phyloP scores from a whole-genome alignment of 768 basidiomycete genomes.

The Podaxis pistillaris region DNA sequence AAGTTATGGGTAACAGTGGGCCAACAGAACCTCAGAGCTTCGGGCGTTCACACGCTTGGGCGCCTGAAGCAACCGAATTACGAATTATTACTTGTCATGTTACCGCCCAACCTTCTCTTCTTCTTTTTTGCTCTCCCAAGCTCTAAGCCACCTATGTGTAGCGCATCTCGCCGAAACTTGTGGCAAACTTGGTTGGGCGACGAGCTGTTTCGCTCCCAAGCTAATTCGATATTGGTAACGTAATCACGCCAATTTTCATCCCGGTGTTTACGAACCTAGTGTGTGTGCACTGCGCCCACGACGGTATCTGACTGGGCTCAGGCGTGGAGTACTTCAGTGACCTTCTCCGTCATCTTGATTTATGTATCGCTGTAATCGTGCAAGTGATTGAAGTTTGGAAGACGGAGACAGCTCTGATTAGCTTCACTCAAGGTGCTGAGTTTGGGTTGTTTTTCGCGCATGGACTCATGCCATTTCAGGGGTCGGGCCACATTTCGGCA shows the following conservation, averaged over 20 bases:
- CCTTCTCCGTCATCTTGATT: not conserved
- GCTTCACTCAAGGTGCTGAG: not conserved
- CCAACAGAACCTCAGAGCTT: too few species aligned
- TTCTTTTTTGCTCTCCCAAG: too few species aligned
- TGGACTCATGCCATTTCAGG: not conserved
- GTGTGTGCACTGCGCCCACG: not conserved
- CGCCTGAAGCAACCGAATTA: too few species aligned
- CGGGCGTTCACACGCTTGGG: too few species aligned
- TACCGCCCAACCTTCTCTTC: too few species aligned
- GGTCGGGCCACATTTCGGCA: not conserved
- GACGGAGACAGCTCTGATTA: not conserved
- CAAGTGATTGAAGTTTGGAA: not conserved
- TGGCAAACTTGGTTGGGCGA: not conserved
- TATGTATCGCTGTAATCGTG: not conserved
- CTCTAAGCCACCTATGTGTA: too few species aligned
- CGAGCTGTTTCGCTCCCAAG: not conserved
- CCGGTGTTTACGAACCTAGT: not conserved
- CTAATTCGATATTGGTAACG: slow-evolving; percentile 7
- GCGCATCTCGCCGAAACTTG: too few species aligned
- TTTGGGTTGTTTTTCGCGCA: not conserved
- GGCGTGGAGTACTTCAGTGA: not conserved
- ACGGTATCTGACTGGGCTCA: not conserved
- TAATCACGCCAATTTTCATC: not conserved
- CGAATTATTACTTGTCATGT: too few species aligned
- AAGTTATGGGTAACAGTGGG: too few species aligned